phyloP scores from a whole-genome alignment of 805 yeast species.

The Schwanniomyces vanrijiae region DNA sequence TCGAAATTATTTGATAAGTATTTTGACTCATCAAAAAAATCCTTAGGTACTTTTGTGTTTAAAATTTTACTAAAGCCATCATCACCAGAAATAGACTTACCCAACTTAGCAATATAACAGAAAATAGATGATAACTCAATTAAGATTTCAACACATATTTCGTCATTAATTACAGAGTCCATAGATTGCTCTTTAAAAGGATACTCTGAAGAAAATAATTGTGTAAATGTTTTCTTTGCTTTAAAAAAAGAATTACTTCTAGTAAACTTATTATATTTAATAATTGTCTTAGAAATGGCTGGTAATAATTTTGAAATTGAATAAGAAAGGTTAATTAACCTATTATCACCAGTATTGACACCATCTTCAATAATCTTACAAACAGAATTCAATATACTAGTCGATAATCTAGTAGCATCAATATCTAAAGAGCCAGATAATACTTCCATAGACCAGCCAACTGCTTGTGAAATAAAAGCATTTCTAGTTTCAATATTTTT shows the following conservation, averaged over 20 bases:
- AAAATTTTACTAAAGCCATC: slow-evolving; percentile 46
- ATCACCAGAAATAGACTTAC: slow-evolving; percentile 38
- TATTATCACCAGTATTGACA: slow-evolving; percentile 21
- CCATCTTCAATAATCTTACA: slow-evolving; percentile 38
- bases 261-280: slow-evolving; percentile 52
- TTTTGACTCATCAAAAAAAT: slow-evolving; percentile 38
- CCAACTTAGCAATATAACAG: slow-evolving; percentile 53
- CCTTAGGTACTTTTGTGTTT: slow-evolving; percentile 27
- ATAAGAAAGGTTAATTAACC: slow-evolving; percentile 41
- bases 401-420: slow-evolving; percentile 64
- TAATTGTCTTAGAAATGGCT: slow-evolving; percentile 49
- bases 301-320: slow-evolving; percentile 56
- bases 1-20: slow-evolving; percentile 40
- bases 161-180: slow-evolving; percentile 74
- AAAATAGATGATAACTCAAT: slow-evolving; percentile 68
- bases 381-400: slow-evolving; percentile 54
- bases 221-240: slow-evolving; percentile 64
- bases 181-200: slow-evolving; percentile 67
- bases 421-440: slow-evolving; percentile 51
- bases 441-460: slow-evolving; percentile 60
- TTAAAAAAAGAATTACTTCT: slow-evolving; percentile 47
- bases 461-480: slow-evolving; percentile 44
- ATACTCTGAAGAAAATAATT: slow-evolving; percentile 63
- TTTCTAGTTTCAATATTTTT: slow-evolving; percentile 27
- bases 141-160: slow-evolving; percentile 66